phyloP scores from a whole-genome alignment of 192 early-diverging fungal genomes.

The Coemansia sp. region DNA sequence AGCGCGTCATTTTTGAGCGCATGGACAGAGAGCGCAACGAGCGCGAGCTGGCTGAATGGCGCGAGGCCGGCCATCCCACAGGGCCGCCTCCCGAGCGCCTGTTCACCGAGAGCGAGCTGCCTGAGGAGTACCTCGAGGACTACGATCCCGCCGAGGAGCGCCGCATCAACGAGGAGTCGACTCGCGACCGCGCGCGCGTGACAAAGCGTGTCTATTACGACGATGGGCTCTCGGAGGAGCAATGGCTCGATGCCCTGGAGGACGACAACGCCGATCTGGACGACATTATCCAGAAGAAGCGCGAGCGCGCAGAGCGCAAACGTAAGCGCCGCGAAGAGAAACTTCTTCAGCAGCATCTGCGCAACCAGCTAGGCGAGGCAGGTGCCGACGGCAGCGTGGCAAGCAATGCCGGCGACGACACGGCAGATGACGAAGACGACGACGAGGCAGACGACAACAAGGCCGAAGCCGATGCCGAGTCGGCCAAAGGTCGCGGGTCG shows the following conservation, averaged over 20 bases:
- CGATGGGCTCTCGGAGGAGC: slow-evolving; percentile 90
- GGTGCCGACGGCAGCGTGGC: slow-evolving; percentile 8
- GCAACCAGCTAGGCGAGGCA: slow-evolving; percentile 22
- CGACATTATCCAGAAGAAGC: slow-evolving; percentile 55
- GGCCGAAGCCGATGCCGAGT: background rate
- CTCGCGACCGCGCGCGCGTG: slow-evolving; percentile 71
- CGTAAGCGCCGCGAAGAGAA: slow-evolving; percentile 34
- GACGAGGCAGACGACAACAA: background rate
- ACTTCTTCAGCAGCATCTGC: slow-evolving; percentile 28
- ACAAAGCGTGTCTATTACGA: slow-evolving; percentile 79
- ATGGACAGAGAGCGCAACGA: slow-evolving; percentile 55
- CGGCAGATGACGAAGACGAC: background rate
- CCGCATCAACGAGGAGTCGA: slow-evolving; percentile 54
- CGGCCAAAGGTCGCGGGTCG: background rate
- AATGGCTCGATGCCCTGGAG: slow-evolving; percentile 79
- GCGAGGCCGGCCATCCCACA: slow-evolving; percentile 51
- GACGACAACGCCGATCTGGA: slow-evolving; percentile 63
- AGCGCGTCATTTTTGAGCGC: slow-evolving; percentile 58
- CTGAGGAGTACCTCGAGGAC: slow-evolving; percentile 71
- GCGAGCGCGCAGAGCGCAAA: slow-evolving; percentile 38
- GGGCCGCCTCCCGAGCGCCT: slow-evolving; percentile 71
- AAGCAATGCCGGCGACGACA: slow-evolving; percentile 7
- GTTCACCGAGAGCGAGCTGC: slow-evolving; percentile 82
- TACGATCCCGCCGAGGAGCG: slow-evolving; percentile 56
- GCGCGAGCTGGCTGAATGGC: slow-evolving; percentile 56